Evolutionary conservation across 2,329 filamentous ascomycete genomes (phyloP).

Genomic region (Grosmannia huntii): DNA sequence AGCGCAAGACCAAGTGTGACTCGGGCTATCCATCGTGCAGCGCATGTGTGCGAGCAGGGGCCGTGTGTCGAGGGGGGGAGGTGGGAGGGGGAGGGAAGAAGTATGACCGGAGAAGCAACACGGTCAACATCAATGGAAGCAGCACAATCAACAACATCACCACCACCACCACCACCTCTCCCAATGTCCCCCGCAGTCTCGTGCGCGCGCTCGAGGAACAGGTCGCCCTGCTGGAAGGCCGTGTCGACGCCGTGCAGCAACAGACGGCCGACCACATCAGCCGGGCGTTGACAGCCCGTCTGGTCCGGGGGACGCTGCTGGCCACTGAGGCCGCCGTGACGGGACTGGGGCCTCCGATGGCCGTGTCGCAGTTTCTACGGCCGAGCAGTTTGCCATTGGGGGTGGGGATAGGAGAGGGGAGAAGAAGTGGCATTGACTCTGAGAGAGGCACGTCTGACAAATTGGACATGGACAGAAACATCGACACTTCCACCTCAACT

Average conservation of each 20-base stretch:
- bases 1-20: slow-evolving; percentile 3
- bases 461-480: too few relatives aligned
- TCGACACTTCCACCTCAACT: too few relatives aligned
- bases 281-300: not conserved
- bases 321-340: not conserved
- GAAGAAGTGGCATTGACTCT: too few relatives aligned
- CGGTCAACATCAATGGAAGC: not conserved
- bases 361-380: not conserved
- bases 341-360: not conserved
- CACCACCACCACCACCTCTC: not conserved
- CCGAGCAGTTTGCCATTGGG: not conserved
- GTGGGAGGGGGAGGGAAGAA: not conserved
- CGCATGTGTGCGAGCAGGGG: not conserved
- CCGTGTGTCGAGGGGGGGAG: not conserved
- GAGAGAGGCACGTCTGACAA: too few relatives aligned
- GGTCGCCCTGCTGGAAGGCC: not conserved
- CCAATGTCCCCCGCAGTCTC: not conserved
- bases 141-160: not conserved
- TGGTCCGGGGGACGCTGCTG: slow-evolving; percentile 1
- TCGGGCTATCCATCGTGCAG: slow-evolving; percentile 2
- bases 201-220: slow-evolving; percentile 2
- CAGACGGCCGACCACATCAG: not conserved
- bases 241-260: not conserved
- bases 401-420: not conserved
- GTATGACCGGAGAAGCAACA: too few relatives aligned